Evolutionary conservation across 371 early-diverging fungal genomes (phyloP).

Genomic region (Mucor lusitanicus): DNA sequence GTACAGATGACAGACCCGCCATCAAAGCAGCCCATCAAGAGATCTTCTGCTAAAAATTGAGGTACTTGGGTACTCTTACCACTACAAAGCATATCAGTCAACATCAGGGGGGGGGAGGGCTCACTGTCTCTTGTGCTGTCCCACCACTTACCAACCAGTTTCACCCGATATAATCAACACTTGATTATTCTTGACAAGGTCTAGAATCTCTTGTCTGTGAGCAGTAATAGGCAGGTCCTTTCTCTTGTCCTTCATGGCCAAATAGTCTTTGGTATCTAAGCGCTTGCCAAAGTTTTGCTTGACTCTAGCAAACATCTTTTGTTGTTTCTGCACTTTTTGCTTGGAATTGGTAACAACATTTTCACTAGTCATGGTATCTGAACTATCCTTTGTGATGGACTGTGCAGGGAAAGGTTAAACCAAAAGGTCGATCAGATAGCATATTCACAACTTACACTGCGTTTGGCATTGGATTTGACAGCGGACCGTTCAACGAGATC

Average conservation of each 20-base stretch:
- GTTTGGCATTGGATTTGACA: not conserved
- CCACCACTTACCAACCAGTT: conserved; percentile 68
- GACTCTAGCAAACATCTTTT: conserved; percentile 19
- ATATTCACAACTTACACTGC: conserved; percentile 8
- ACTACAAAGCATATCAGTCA: conserved; percentile 19
- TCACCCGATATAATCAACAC: conserved; percentile 86
- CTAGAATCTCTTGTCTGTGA: conserved; percentile 59
- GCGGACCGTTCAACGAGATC: conserved; percentile 27
- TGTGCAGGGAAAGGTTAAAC: not conserved
- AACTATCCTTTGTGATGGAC: not conserved
- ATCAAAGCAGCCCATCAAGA: conserved; percentile 33
- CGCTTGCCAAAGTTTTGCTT: conserved; percentile 34
- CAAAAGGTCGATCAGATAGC: not conserved
- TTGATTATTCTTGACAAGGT: conserved; percentile 55
- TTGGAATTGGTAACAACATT: not conserved
- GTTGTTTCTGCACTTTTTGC: not conserved
- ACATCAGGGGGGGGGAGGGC: not conserved
- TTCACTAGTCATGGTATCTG: not conserved
- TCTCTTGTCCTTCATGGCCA: conserved; percentile 54
- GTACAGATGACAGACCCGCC: conserved; percentile 79
- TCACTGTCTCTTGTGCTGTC: too few relatives aligned
- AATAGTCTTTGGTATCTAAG: conserved; percentile 32
- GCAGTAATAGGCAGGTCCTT: conserved; percentile 62
- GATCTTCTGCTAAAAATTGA: conserved; percentile 78
- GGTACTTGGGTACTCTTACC: conserved; percentile 96